Percentiles rank a stretch among this genome's conserved stretches.
phyloP scores from a whole-genome alignment of 1,284 basidiomycete genomes.

The Apiotrichum porosum region DNA sequence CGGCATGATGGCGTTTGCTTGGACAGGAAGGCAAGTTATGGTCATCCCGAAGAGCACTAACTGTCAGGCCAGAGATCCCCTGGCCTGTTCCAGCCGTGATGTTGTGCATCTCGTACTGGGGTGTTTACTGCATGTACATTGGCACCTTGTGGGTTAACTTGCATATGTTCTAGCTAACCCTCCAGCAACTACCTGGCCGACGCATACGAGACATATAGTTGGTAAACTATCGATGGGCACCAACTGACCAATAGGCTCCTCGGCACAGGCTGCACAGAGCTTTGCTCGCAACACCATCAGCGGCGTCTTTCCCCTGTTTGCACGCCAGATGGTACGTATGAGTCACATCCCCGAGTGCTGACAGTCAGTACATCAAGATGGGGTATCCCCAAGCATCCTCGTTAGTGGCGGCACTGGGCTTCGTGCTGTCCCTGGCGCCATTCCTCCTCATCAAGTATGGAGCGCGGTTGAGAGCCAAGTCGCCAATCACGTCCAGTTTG shows the following conservation, averaged over 20 bases:
- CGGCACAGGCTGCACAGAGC: constrained; percentile 46
- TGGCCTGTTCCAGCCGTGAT: constrained; percentile 39
- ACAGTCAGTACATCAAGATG: constrained; percentile 30
- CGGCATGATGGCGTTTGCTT: constrained; percentile 36
- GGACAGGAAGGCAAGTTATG: constrained; percentile 29
- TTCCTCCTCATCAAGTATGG: constrained; percentile 41
- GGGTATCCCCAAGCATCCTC: constrained; percentile 40
- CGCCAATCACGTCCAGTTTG: constrained; percentile 3
- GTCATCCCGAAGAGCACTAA: too few relatives aligned
- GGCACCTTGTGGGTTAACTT: constrained; percentile 35
- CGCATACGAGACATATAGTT: constrained; percentile 46
- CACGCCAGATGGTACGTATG: constrained; percentile 19
- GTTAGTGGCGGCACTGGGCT: constrained; percentile 37
- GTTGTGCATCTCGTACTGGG: constrained; percentile 32
- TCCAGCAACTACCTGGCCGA: constrained; percentile 43
- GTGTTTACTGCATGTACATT: constrained; percentile 39
- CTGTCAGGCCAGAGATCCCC: constrained; percentile 20
- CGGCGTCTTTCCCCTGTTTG: constrained; percentile 40
- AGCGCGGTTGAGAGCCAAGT: constrained; percentile 31
- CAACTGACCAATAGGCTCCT: too few relatives aligned
- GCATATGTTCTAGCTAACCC: neutral
- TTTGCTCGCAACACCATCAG: constrained; percentile 39
- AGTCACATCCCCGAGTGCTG: neutral
- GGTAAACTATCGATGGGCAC: too few relatives aligned
- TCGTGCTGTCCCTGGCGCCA: constrained; percentile 37